Base-by-base conservation (phyloP, 163 green algal species). In the Picocystis sp. region DNA sequence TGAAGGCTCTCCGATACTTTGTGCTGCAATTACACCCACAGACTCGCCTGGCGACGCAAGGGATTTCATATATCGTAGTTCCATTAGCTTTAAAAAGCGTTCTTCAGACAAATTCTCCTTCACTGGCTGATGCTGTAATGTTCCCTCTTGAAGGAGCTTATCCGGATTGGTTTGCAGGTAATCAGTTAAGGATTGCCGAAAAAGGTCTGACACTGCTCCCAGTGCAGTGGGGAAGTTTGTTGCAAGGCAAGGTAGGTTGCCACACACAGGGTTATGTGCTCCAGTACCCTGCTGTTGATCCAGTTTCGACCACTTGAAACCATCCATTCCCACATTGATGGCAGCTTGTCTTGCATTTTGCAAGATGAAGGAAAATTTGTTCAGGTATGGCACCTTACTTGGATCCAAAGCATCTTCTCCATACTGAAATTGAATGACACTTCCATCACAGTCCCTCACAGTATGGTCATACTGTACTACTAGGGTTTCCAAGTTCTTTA, bases 401-500 rank as follows among this genome's bases (percentile, higher is more conserved):
- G 89, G 73, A 63, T 97, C 89, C n/a, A 93, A 63, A 21, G 78
- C 89, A 57, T 98, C 89, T 54, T 94, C 88, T 15, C 89, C 89
- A 50, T 96, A 97, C n/a, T 64, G 63, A 51, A 97, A 93, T 72
- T 92, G 82, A 6, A 84, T 69, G 25, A 89, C 63, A 53, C 48
- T 75, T 25, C 77, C 72, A 64, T 96, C 88, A 45, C 58, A 75
- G 65, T 97, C 87, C 0, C 89, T 73, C 50, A 96, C 89, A 6
- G 76, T 94, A 54, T 62, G 58, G 65, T 97, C 89, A 67, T 96
- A 97, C 43, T 78, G 63, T 42, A 96, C 76, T 0, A 71, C 62
- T 50, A 98, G 71, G 10, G 76, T 58, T 71, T 98, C 89, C 22
- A 97, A 66, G 68, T 92, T 93, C 69, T 98, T 97, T 10, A 97